phyloP scores from a whole-genome alignment of 2,329 filamentous ascomycete genomes.

The Stemphylium lycopersici region DNA sequence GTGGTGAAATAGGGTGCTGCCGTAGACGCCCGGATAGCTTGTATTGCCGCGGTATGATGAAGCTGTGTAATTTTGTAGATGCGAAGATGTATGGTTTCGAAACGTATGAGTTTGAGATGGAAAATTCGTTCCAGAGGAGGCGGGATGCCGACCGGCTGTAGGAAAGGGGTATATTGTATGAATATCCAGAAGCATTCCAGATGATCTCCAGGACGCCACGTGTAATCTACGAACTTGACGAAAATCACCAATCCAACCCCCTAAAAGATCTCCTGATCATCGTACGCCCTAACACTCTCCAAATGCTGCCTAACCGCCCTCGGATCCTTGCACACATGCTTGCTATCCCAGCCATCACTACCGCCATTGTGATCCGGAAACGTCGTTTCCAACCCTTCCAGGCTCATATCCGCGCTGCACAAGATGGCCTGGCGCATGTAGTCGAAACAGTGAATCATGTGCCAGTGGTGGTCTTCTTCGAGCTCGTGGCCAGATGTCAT shows the following conservation, averaged over 20 bases:
- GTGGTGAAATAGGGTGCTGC: too few relatives aligned
- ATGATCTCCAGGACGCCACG: too few relatives aligned
- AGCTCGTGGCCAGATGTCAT: slow-evolving; percentile 32
- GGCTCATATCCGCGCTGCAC: slow-evolving; percentile 39
- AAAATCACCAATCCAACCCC: background rate
- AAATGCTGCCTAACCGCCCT: slow-evolving; percentile 23
- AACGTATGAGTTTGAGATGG: too few relatives aligned
- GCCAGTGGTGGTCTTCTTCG: slow-evolving; percentile 46
- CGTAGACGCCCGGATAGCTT: too few relatives aligned
- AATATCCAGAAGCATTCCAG: background rate
- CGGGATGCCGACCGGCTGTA: background rate
- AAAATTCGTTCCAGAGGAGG: too few relatives aligned
- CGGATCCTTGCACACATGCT: slow-evolving; percentile 36
- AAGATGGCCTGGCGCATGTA: slow-evolving; percentile 46
- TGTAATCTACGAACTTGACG: too few relatives aligned
- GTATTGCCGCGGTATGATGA: too few relatives aligned
- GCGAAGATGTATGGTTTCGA: too few relatives aligned
- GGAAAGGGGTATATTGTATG: background rate
- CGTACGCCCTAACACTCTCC: slow-evolving; percentile 41
- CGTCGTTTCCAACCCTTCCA: slow-evolving; percentile 43
- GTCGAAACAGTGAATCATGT: slow-evolving; percentile 48
- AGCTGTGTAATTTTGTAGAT: too few relatives aligned
- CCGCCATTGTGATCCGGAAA: slow-evolving; percentile 46
- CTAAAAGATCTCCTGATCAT: slow-evolving; percentile 43
- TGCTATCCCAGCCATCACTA: slow-evolving; percentile 46